Percentiles rank a stretch among this genome's conserved stretches.
These are phyloP conservation scores for Dactylellina leptospora DNA, from an alignment of 2,329 filamentous ascomycete species.

Conservation along the genomic window DNA sequence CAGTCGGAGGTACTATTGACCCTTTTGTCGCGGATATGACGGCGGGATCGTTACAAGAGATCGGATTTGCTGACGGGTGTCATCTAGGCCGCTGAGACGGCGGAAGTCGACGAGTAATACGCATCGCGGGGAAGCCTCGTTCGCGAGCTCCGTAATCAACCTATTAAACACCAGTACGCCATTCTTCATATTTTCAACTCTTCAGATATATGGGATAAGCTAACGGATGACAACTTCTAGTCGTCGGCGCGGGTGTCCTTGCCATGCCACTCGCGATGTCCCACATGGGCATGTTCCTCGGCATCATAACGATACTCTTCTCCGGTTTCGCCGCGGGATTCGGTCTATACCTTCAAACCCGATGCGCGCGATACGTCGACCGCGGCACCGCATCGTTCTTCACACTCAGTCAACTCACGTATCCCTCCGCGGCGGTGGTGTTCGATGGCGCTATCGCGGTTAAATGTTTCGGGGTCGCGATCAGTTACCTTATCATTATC, in stretches of 20 bases:
- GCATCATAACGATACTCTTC: constrained; percentile 86
- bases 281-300: constrained; percentile 91
- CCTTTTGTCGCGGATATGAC: too few relatives aligned
- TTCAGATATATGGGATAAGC: not conserved
- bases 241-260: constrained; percentile 91
- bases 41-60: too few relatives aligned
- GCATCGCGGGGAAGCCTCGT: constrained; percentile 77
- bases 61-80: constrained; percentile 19
- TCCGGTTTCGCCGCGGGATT: constrained; percentile 88
- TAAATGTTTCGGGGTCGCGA: constrained; percentile 79
- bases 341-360: constrained; percentile 91
- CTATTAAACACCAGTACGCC: constrained; percentile 89
- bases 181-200: not conserved
- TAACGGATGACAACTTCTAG: constrained; percentile 62
- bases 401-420: constrained; percentile 94
- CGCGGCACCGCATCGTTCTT: constrained; percentile 91
- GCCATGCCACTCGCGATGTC: constrained; percentile 96
- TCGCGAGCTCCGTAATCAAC: constrained; percentile 91
- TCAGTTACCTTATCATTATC: constrained; percentile 89
- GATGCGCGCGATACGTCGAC: constrained; percentile 92
- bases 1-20: constrained; percentile 33
- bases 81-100: constrained; percentile 34
- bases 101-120: constrained; percentile 45
- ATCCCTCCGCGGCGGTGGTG: constrained; percentile 91
- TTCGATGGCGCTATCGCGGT: constrained; percentile 96